Base-by-base conservation (phyloP, 2,329 filamentous ascomycete genomes). In the Cytospora mali region DNA sequence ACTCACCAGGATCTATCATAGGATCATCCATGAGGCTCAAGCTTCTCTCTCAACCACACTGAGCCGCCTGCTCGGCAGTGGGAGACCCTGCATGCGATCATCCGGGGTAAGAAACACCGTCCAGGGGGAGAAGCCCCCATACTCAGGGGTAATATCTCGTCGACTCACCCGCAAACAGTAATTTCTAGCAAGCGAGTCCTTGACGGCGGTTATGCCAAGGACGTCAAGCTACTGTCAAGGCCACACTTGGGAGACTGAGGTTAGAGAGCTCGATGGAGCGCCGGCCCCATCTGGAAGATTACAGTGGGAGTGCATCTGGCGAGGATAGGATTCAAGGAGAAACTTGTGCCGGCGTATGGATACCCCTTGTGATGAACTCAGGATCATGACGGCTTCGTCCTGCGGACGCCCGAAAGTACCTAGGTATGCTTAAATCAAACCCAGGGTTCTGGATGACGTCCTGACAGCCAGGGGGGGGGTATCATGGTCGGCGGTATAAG, bases 261-360 rank as follows among this genome's bases (percentile, higher is more conserved):
- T 54, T 62, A 54, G 54, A 46, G 42, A 28, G n/a, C 33, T 29
- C 4, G 35, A 58, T 18, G 42, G 29, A 62, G 42, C 35, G n/a
- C 29, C 18, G 50, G 42, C 33, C 18, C 59, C 62, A 52, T 52
- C 21, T 52, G 42, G 49, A 62, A 64, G 29, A 64, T 64, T 64
- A 42, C 62, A 62, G 62, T 62, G 58, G 55, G 23, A 58, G 62
- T 23, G 50, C 50, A 35, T 48, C 51, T 28, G 49, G 46, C 28
- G 57, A 54, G 31, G 55, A 48, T 27, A 29, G 13, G 29, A 9
- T 11, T 35, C 48, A 42, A 46, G 29, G 53, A 50, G 46, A 46
- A 56, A 51, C 10, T 28, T 13, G 50, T 29, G 46, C 42, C 29
- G 58, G 9, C 2, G 35, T 39, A 39, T n/a, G 35, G 42, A 33